phyloP scores from a whole-genome alignment of 1,139 yeast species.

The Geotrichum cucujoidarum region DNA sequence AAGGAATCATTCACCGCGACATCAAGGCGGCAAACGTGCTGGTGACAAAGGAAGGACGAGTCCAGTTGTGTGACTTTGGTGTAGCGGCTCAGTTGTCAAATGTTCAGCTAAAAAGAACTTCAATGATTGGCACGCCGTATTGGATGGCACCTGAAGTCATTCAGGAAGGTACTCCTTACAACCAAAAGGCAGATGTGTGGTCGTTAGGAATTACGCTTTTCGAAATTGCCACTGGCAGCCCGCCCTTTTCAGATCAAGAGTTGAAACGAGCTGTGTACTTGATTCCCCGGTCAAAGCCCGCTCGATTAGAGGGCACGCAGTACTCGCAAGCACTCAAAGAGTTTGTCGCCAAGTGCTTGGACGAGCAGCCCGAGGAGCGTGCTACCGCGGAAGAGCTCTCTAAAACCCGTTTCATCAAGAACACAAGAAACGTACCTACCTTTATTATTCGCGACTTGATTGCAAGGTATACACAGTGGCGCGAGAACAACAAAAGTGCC shows the following conservation, averaged over 20 bases:
- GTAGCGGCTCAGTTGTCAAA: conserved; percentile 91
- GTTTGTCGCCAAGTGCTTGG: conserved; percentile 83
- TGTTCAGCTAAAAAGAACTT: conserved; percentile 73
- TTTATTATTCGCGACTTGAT: conserved; percentile 66
- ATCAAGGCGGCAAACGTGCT: conserved; percentile 93
- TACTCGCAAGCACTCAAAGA: conserved; percentile 76
- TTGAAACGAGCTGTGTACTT: conserved; percentile 92
- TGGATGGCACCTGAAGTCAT: conserved; percentile 99
- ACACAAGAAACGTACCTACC: conserved; percentile 57
- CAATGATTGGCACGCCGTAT: conserved; percentile 98
- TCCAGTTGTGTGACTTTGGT: conserved; percentile 93
- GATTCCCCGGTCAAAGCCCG: conserved; percentile 89
- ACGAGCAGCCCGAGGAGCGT: conserved; percentile 87
- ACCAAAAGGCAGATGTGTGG: conserved; percentile 88
- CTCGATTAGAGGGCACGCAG: conserved; percentile 85
- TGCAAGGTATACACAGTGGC: conserved; percentile 75
- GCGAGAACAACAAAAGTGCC: conserved; percentile 31
- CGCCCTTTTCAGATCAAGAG: conserved; percentile 94
- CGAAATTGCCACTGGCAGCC: conserved; percentile 95
- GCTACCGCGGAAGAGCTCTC: conserved; percentile 80
- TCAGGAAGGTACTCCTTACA: conserved; percentile 83
- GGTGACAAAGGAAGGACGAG: conserved; percentile 82
- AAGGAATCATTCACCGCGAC: conserved; percentile 93
- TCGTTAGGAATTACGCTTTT: conserved; percentile 88
- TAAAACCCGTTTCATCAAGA: conserved; percentile 65